phyloP scores from a whole-genome alignment of 1,284 basidiomycete species.

The Ustilago curta region DNA sequence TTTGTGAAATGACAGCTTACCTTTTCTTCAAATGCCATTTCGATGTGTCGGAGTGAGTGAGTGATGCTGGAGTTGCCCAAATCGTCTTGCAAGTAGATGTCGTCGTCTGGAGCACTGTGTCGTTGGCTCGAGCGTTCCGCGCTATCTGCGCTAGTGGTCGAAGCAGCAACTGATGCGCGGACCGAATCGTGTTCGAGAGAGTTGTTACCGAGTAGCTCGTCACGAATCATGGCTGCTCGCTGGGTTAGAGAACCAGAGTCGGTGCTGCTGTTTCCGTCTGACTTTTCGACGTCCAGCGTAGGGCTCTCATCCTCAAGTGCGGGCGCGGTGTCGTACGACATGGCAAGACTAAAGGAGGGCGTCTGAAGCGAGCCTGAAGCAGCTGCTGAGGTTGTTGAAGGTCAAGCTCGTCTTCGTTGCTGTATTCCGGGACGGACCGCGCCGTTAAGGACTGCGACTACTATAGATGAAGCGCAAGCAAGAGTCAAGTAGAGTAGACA shows the following conservation, averaged over 20 bases:
- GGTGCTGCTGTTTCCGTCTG: background rate
- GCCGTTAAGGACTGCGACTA: too few relatives aligned
- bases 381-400: too few relatives aligned
- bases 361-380: too few relatives aligned
- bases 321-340: too few relatives aligned
- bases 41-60: constrained; percentile 39
- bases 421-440: too few relatives aligned
- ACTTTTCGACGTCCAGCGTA: too few relatives aligned
- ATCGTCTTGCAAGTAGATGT: constrained; percentile 17
- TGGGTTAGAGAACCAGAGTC: constrained; percentile 30
- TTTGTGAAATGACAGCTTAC: constrained; percentile 6
- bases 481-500: too few relatives aligned
- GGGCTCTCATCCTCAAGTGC: background rate
- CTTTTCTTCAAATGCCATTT: constrained; percentile 42
- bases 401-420: too few relatives aligned
- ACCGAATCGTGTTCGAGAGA: constrained; percentile 10
- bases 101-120: background rate
- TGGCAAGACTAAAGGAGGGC: too few relatives aligned
- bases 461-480: too few relatives aligned
- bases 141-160: constrained; percentile 1
- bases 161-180: constrained; percentile 14
- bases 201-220: constrained; percentile 32
- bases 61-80: constrained; percentile 21
- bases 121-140: background rate
- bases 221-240: constrained; percentile 32